phyloP scores from a whole-genome alignment of 2,329 filamentous ascomycete genomes.

The Clarireedia monteithiana region DNA sequence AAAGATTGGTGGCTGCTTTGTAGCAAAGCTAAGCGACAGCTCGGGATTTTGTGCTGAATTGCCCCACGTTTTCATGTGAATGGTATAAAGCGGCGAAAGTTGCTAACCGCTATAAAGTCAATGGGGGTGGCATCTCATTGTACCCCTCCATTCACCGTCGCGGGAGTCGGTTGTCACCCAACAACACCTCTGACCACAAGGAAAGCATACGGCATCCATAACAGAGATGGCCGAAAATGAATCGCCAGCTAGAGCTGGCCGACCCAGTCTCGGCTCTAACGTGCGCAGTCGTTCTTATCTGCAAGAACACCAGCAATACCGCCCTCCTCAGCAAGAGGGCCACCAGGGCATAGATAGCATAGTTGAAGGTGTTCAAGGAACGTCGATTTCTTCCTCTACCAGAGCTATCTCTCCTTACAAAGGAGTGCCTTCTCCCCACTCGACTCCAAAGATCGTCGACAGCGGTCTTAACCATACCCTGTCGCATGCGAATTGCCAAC shows the following conservation, averaged over 20 bases:
- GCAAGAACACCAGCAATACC: conserved; percentile 56
- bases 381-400: conserved; percentile 32
- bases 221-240: conserved; percentile 1
- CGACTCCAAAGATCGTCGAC: conserved; percentile 53
- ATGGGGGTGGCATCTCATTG: too few relatives aligned
- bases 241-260: conserved; percentile 13
- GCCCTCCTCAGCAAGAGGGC: conserved; percentile 44
- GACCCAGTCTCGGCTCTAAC: conserved; percentile 24
- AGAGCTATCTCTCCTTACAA: conserved; percentile 44
- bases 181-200: too few relatives aligned
- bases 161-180: too few relatives aligned
- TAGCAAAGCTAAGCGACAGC: too few relatives aligned
- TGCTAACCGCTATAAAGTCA: too few relatives aligned
- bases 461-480: conserved; percentile 54
- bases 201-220: neutral
- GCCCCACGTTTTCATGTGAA: too few relatives aligned
- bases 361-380: conserved; percentile 45
- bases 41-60: too few relatives aligned
- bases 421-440: conserved; percentile 51
- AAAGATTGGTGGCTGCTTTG: too few relatives aligned
- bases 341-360: conserved; percentile 57
- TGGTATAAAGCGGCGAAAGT: too few relatives aligned
- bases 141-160: too few relatives aligned
- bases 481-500: conserved; percentile 56
- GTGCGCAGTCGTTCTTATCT: conserved; percentile 57